These are phyloP conservation scores for Gyromitra esculenta DNA, from an alignment of 2,329 filamentous ascomycete species.

Conservation along the genomic window DNA sequence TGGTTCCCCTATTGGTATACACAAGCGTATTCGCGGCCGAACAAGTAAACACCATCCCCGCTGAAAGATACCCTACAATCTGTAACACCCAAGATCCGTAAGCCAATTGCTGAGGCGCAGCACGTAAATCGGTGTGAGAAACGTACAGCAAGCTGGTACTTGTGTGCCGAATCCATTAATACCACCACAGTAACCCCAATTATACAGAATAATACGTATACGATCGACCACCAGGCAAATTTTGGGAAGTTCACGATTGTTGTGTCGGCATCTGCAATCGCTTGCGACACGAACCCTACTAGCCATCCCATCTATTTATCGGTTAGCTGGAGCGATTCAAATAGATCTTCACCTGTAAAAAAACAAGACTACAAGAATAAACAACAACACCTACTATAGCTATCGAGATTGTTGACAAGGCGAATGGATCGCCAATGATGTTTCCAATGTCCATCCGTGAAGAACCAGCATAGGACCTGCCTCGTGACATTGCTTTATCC, in stretches of 20 bases:
- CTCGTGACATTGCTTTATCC: slow-evolving; percentile 63
- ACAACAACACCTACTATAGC: slow-evolving; percentile 72
- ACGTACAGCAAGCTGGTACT: slow-evolving; percentile 85
- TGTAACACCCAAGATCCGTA: slow-evolving; percentile 58
- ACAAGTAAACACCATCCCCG: slow-evolving; percentile 83
- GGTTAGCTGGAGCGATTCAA: slow-evolving; percentile 26
- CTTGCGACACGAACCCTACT: slow-evolving; percentile 86
- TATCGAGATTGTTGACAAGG: slow-evolving; percentile 92
- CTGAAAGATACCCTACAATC: slow-evolving; percentile 85
- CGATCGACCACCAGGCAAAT: slow-evolving; percentile 90
- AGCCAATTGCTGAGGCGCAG: slow-evolving; percentile 8
- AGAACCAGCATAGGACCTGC: slow-evolving; percentile 64
- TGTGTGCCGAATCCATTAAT: slow-evolving; percentile 82
- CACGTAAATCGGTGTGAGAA: neutral
- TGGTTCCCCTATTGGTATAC: slow-evolving; percentile 76
- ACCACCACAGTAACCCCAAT: slow-evolving; percentile 82
- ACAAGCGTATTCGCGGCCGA: slow-evolving; percentile 87
- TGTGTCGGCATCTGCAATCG: slow-evolving; percentile 72
- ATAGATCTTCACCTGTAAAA: slow-evolving; percentile 20
- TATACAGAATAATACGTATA: slow-evolving; percentile 86
- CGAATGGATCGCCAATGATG: slow-evolving; percentile 95
- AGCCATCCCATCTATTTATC: slow-evolving; percentile 84
- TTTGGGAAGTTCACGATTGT: slow-evolving; percentile 73
- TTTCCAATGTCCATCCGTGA: slow-evolving; percentile 80
- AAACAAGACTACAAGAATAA: slow-evolving; percentile 6